Evolutionary conservation across 305 asterid species (phyloP).

Genomic region (Solanum aculeatissimum): DNA sequence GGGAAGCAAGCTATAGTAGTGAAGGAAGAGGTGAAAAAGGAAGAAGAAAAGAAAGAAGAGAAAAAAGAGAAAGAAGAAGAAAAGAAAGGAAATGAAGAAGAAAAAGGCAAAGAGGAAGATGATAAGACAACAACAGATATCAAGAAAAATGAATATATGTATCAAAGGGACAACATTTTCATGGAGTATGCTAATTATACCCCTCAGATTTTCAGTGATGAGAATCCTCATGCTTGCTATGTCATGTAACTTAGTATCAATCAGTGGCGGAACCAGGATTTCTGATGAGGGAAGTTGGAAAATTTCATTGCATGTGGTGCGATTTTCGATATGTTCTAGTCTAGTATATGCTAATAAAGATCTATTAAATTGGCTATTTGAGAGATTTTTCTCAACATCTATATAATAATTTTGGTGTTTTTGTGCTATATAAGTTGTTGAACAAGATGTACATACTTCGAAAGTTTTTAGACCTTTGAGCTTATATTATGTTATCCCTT

Average conservation of each 20-base stretch:
- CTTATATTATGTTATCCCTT: neutral
- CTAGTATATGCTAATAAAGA: neutral
- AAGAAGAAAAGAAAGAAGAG: conserved; percentile 32
- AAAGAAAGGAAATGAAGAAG: conserved; percentile 16
- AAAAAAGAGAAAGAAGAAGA: conserved; percentile 19
- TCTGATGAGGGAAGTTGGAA: neutral
- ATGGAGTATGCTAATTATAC: conserved; percentile 46
- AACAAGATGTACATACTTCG: neutral
- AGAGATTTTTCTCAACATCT: neutral
- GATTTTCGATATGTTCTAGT: neutral
- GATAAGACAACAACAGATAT: conserved; percentile 15
- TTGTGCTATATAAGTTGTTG: neutral
- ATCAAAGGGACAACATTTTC: conserved; percentile 42
- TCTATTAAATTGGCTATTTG: neutral
- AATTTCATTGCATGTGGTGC: neutral
- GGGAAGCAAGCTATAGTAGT: conserved; percentile 66
- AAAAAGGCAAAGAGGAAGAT: conserved; percentile 1
- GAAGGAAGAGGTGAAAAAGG: conserved; percentile 45
- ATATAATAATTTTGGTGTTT: neutral
- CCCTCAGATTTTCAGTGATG: conserved; percentile 81
- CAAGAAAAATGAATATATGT: conserved; percentile 60
- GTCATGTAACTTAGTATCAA: conserved; percentile 34
- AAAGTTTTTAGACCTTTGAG: neutral
- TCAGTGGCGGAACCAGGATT: neutral
- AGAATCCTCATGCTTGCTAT: conserved; percentile 75